Percentiles rank a stretch among this genome's conserved stretches.
Conservation (phyloP, 1,139 yeast species). For the Magnusiomyces sp. region DNA sequence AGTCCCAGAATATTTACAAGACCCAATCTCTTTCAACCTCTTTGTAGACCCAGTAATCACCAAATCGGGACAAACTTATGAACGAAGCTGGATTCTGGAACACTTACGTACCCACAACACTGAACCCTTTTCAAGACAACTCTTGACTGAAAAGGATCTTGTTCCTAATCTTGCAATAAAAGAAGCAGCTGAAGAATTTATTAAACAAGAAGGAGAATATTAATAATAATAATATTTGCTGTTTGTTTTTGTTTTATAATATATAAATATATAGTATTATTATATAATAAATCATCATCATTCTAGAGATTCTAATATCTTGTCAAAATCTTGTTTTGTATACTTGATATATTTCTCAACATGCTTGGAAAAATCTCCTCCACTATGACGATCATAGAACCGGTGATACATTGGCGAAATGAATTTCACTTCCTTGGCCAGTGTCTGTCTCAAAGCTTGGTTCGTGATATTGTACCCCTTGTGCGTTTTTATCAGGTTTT, state of each 20-base stretch:
- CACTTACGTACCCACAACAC: slow-evolving; percentile 34
- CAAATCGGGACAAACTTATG: slow-evolving; percentile 44
- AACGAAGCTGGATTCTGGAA: slow-evolving; percentile 35
- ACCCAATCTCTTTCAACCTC: slow-evolving; percentile 42
- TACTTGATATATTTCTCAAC: slow-evolving; percentile 66
- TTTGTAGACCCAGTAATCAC: slow-evolving; percentile 43
- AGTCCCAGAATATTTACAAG: slow-evolving; percentile 39
- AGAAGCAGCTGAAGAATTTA: slow-evolving; percentile 32
- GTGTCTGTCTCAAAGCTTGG: slow-evolving; percentile 48
- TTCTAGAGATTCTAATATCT: slow-evolving; percentile 33
- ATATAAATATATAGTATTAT: too few relatives aligned
- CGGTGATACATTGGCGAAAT: slow-evolving; percentile 78
- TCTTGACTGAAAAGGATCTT: slow-evolving; percentile 34
- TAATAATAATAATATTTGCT: too few relatives aligned
- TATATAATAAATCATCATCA: background rate
- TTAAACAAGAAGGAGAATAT: too few relatives aligned
- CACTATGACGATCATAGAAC: slow-evolving; percentile 66
- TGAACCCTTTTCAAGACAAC: slow-evolving; percentile 40
- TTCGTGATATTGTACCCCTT: slow-evolving; percentile 61
- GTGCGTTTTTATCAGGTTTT: slow-evolving; percentile 57
- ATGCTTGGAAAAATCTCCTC: slow-evolving; percentile 66
- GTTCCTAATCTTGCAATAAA: slow-evolving; percentile 40
- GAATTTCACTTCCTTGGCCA: slow-evolving; percentile 61
- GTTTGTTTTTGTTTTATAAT: too few relatives aligned
- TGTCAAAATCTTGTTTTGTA: slow-evolving; percentile 54